A percentile compares a stretch with the other conserved stretches of the same genome.
phyloP scores from a whole-genome alignment of 495 filamentous ascomycete species.

The Talaromyces borbonicus region DNA sequence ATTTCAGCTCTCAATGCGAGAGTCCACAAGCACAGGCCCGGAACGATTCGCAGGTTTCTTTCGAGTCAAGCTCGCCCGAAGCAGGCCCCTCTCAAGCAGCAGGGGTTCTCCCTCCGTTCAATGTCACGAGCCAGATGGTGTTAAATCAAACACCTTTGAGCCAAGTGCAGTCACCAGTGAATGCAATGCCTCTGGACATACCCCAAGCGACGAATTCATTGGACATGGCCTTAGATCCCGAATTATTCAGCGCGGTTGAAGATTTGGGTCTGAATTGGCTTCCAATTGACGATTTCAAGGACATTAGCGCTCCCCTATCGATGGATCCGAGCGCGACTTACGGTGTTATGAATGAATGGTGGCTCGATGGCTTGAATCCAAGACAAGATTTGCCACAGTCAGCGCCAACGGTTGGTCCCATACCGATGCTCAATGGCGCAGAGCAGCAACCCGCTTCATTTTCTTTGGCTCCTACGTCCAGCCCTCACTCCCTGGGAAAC shows the following conservation, averaged over 20 bases:
- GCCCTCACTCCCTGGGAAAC: neutral
- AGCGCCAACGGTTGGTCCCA: slow-evolving; percentile 13
- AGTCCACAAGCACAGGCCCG: neutral
- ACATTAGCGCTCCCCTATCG: neutral
- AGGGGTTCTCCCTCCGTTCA: neutral
- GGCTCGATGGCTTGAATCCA: slow-evolving; percentile 1
- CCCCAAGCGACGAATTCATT: neutral
- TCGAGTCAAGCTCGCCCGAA: neutral
- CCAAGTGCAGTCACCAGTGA: neutral
- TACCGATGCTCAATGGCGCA: neutral
- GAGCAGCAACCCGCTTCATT: neutral
- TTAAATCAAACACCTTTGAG: neutral
- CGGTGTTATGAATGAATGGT: slow-evolving; percentile 1
- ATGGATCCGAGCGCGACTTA: neutral
- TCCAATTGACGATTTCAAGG: slow-evolving; percentile 17
- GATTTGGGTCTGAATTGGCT: slow-evolving; percentile 30
- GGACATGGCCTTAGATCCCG: neutral
- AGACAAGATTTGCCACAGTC: slow-evolving; percentile 21
- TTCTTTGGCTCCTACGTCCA: neutral
- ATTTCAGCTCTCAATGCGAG: neutral
- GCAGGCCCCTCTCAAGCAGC: neutral
- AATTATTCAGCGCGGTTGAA: slow-evolving; percentile 12
- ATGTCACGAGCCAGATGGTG: neutral
- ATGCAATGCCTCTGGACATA: neutral
- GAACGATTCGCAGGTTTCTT: neutral